Conservation (phyloP, 805 yeast genomes). For the Candida jianshihensis region DNA sequence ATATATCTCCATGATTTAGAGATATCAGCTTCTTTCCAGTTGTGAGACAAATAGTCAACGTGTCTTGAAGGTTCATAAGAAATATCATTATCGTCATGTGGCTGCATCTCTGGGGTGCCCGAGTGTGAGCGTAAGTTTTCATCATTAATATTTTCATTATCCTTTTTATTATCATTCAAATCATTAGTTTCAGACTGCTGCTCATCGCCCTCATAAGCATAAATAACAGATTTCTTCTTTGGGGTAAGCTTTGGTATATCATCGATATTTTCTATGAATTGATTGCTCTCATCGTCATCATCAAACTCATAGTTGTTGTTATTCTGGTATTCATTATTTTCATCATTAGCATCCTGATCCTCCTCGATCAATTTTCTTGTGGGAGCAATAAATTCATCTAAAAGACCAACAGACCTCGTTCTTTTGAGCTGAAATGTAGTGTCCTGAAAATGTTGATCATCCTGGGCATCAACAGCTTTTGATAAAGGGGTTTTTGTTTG, state of each 20-base stretch:
- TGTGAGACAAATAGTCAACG: slow-evolving; percentile 90
- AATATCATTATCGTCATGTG: slow-evolving; percentile 81
- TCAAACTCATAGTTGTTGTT: slow-evolving; percentile 4
- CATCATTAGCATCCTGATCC: slow-evolving; percentile 9
- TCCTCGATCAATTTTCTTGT: slow-evolving; percentile 31
- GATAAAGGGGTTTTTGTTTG: slow-evolving; percentile 11
- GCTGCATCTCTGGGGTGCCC: slow-evolving; percentile 16
- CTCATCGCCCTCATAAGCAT: slow-evolving; percentile 10
- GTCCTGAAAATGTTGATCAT: slow-evolving; percentile 61
- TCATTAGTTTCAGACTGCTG: slow-evolving; percentile 1
- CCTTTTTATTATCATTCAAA: slow-evolving; percentile 14
- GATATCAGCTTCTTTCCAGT: slow-evolving; percentile 93
- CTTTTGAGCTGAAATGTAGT: slow-evolving; percentile 71
- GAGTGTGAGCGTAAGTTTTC: slow-evolving; percentile 30
- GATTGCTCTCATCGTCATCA: slow-evolving; percentile 12
- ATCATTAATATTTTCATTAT: slow-evolving; percentile 38
- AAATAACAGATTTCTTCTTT: slow-evolving; percentile 12
- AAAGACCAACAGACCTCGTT: slow-evolving; percentile 74
- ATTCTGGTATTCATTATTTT: background rate
- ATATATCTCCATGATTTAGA: slow-evolving; percentile 95
- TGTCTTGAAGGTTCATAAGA: slow-evolving; percentile 78
- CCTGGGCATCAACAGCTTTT: slow-evolving; percentile 56
- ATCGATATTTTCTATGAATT: slow-evolving; percentile 20
- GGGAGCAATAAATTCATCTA: slow-evolving; percentile 61
- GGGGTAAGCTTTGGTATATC: slow-evolving; percentile 7